Percentiles rank a stretch among this genome's conserved stretches.
phyloP scores from a whole-genome alignment of 2,329 filamentous ascomycete species.

The Epichloe uncinata region DNA sequence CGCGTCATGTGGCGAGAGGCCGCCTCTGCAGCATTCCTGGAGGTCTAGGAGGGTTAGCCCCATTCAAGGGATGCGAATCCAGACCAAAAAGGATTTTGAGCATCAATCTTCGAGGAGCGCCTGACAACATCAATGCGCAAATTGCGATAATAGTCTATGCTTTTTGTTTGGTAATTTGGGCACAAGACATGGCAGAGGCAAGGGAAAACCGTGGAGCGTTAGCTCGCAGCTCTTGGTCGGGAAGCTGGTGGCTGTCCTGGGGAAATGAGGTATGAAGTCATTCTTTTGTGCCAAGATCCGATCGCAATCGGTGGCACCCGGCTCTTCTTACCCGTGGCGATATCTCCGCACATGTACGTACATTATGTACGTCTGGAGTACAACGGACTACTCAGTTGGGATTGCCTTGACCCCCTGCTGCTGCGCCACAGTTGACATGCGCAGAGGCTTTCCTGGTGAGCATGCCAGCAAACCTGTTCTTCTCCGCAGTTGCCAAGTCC shows the following conservation, averaged over 20 bases:
- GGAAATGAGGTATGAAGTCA: constrained; percentile 7
- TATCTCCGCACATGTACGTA: too few relatives aligned
- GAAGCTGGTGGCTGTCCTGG: not conserved
- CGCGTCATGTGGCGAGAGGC: not conserved
- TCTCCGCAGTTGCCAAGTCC: too few relatives aligned
- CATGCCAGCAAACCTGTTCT: too few relatives aligned
- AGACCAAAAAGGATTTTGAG: not conserved
- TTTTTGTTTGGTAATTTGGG: too few relatives aligned
- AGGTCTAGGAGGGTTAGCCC: not conserved
- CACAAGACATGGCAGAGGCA: not conserved
- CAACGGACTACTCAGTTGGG: too few relatives aligned
- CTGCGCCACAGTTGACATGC: too few relatives aligned
- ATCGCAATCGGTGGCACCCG: not conserved
- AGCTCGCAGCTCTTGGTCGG: not conserved
- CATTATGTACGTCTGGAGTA: too few relatives aligned
- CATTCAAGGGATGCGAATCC: not conserved
- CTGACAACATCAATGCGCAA: not conserved
- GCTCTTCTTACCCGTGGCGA: too few relatives aligned
- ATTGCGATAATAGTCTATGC: not conserved
- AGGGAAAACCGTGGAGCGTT: not conserved
- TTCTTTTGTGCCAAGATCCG: constrained; percentile 4
- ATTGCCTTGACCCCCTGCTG: too few relatives aligned
- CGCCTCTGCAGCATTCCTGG: not conserved
- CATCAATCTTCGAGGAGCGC: too few relatives aligned
- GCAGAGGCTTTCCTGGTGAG: too few relatives aligned